Evolutionary conservation across 345 rosid genomes (phyloP).

Genomic region (Corymbia maculata): DNA sequence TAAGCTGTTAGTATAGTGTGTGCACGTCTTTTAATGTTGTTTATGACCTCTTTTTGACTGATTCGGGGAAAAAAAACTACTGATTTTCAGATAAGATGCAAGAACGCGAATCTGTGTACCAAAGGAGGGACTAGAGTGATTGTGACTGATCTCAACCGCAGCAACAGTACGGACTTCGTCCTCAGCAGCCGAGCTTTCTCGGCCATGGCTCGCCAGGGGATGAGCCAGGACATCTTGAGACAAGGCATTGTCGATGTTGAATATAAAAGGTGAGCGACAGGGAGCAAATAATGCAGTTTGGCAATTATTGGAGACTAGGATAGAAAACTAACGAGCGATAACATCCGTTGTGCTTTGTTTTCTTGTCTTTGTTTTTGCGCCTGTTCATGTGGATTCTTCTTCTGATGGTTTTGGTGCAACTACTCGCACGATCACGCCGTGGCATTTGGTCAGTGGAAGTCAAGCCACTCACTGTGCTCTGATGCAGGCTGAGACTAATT

Average conservation of each 20-base stretch:
- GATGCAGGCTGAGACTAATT: not conserved
- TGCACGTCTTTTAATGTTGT: not conserved
- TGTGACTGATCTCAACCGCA: conserved; percentile 54
- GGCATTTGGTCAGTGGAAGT: not conserved
- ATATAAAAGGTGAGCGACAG: conserved; percentile 54
- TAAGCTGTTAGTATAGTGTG: not conserved
- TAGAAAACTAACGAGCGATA: not conserved
- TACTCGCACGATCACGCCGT: not conserved
- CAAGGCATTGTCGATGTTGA: conserved; percentile 57
- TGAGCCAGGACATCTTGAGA: conserved; percentile 34
- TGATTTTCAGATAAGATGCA: conserved; percentile 66
- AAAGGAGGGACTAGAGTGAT: conserved; percentile 57
- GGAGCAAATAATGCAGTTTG: not conserved
- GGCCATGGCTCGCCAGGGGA: conserved; percentile 68
- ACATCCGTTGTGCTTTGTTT: not conserved
- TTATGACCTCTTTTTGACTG: not conserved
- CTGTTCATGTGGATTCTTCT: not conserved
- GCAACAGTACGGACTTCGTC: conserved; percentile 63
- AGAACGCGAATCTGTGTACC: conserved; percentile 38
- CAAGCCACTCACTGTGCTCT: not conserved
- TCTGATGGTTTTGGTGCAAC: not conserved
- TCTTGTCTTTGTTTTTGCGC: not conserved
- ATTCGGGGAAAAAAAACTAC: not conserved
- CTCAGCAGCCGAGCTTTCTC: conserved; percentile 76
- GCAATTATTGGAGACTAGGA: not conserved